Evolutionary conservation across 2,329 filamentous ascomycete genomes (phyloP), one percentile per base, ranked within the genome.

Genomic region (Sporothrix protearum): DNA sequence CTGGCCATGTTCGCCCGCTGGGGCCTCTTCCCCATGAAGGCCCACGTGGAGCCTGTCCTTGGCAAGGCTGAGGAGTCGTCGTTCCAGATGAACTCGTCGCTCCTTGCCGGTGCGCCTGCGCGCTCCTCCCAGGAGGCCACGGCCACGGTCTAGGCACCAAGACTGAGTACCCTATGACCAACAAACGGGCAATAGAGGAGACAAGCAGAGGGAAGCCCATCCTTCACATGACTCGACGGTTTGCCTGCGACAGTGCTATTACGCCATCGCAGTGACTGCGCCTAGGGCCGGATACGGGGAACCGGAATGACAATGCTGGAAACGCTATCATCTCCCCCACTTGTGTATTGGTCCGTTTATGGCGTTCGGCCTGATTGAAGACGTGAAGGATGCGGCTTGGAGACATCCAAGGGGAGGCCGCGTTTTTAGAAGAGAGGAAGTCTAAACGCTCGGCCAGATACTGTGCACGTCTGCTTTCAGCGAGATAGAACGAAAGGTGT

Each of bases 1-100:
- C 89, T 88, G 74, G 89, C 83, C 55, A 92, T 97, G 89, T 96
- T 97, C 82, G 87, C 89, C 1, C 86, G 88, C 68, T 97, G 93
- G 91, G 94, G 94, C 0, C 82, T 96, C 72, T 85, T 88, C 77
- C 92, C 93, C 0, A 97, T 97, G 93, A 83, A 83, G 80, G 67
- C 71, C 5, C 59, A 70, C 30, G 71, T 72, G n/a, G 71, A 72
- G 67, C 71, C 71, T 12, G 59, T 57, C 22, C 61, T 70, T 39
- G 67, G 36, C 8, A 42, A 51, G n/a, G 64, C 16, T 30, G 59
- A 42, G 16, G 59, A 47, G 28, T 36, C 45, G 66, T n/a, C 47
- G 7, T 68, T 68, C 49, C 47, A 55, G 33, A 49, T 55, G 30
- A 51, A 68, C 66, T 25, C 33, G 9, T 55, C 66, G 45, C 45